phyloP scores from a whole-genome alignment of 345 rosid species.

The Citrus medica region DNA sequence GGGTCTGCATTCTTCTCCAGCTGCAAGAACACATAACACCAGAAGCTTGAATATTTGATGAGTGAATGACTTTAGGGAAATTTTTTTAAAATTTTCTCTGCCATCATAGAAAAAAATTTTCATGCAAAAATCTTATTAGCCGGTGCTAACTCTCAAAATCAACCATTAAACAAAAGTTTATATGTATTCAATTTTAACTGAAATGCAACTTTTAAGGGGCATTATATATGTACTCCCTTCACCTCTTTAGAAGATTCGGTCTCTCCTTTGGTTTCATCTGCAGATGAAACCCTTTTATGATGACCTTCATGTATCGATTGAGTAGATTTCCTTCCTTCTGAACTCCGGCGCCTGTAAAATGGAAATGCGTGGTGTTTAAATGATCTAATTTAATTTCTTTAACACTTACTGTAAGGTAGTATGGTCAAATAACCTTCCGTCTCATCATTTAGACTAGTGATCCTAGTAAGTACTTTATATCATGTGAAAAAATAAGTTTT shows the following conservation, averaged over 20 bases:
- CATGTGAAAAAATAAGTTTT: neutral
- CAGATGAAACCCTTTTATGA: neutral
- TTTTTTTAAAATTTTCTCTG: neutral
- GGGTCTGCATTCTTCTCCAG: conserved; percentile 33
- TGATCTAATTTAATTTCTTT: neutral
- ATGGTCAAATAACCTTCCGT: neutral
- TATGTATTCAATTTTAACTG: neutral
- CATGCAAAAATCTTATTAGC: neutral
- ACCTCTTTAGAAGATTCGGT: conserved; percentile 51
- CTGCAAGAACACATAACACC: neutral
- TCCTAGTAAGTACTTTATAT: neutral
- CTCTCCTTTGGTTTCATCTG: conserved; percentile 20
- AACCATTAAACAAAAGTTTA: neutral
- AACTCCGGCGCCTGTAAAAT: conserved; percentile 24
- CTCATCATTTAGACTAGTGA: neutral
- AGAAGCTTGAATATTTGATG: neutral
- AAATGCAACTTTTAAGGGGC: neutral
- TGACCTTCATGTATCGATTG: conserved; percentile 18
- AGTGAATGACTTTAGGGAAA: neutral
- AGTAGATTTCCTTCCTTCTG: conserved; percentile 25
- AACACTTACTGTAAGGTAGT: neutral
- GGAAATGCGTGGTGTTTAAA: neutral
- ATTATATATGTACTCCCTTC: neutral
- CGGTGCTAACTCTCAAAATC: neutral
- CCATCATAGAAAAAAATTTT: neutral